A percentile compares a stretch with the other conserved stretches of the same genome.
Conservation (phyloP, 164 flowering plant genomes). For the Warburgia ugandensis region DNA sequence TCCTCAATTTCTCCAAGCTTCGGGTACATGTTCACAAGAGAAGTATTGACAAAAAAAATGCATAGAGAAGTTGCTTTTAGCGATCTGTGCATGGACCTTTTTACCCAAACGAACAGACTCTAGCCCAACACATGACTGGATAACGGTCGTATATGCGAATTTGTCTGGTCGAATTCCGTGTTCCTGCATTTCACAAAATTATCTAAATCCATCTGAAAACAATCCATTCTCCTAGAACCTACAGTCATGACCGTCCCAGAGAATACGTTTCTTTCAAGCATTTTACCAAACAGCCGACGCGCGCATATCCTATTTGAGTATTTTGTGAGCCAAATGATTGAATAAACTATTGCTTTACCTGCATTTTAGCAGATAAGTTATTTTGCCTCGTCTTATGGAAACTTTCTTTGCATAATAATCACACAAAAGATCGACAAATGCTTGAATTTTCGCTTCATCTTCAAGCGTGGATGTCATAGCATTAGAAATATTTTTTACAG, state of each 20-base stretch:
- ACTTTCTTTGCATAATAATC: conserved; percentile 24
- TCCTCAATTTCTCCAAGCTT: conserved; percentile 38
- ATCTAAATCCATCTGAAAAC: conserved; percentile 33
- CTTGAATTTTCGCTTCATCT: conserved; percentile 12
- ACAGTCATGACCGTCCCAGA: conserved; percentile 64
- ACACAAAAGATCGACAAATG: conserved; percentile 30
- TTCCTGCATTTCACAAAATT: conserved; percentile 29
- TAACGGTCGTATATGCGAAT: conserved; percentile 35
- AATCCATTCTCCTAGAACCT: conserved; percentile 36
- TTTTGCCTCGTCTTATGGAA: conserved; percentile 27
- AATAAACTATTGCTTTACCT: conserved; percentile 20
- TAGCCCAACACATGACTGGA: conserved; percentile 48
- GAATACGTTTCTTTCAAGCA: conserved; percentile 37
- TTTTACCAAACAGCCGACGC: conserved; percentile 32
- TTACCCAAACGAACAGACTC: conserved; percentile 32
- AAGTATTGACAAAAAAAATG: conserved; percentile 37
- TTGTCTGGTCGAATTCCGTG: conserved; percentile 37
- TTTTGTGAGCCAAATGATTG: conserved; percentile 43
- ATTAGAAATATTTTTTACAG: conserved; percentile 4
- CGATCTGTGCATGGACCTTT: conserved; percentile 46
- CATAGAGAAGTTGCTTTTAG: conserved; percentile 27
- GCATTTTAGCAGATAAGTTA: conserved; percentile 41
- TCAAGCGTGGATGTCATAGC: conserved; percentile 1
- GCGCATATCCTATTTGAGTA: conserved; percentile 33
- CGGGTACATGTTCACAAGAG: conserved; percentile 58